phyloP scores from a whole-genome alignment of 176 grass and related monocot species.

The Musa beccarii region DNA sequence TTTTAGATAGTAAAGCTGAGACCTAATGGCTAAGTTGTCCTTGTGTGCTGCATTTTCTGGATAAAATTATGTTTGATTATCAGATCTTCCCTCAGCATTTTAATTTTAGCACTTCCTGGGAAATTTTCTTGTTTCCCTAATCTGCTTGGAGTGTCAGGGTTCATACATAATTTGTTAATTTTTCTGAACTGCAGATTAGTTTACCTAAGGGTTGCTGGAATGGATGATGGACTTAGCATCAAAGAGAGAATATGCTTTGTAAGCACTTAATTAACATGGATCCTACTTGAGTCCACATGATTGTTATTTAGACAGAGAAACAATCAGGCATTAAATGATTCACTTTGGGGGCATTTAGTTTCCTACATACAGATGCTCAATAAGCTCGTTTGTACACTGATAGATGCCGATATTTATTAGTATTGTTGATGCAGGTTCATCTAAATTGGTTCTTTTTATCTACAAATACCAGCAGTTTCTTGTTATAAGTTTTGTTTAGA shows the following conservation, averaged over 20 bases:
- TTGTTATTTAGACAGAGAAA: not conserved
- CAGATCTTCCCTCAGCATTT: not conserved
- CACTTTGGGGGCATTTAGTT: not conserved
- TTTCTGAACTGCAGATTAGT: conserved; percentile 58
- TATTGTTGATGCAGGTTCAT: not conserved
- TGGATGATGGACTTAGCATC: conserved; percentile 40
- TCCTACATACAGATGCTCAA: not conserved
- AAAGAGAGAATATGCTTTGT: conserved; percentile 52
- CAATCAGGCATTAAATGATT: not conserved
- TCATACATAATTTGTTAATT: conserved; percentile 15
- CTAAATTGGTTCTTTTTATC: not conserved
- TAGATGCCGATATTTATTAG: not conserved
- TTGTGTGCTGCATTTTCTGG: not conserved
- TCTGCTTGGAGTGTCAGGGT: not conserved
- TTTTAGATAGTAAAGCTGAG: not conserved
- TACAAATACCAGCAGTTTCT: not conserved
- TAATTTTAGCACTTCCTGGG: not conserved
- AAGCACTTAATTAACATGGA: conserved; percentile 13
- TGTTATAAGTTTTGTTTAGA: not conserved
- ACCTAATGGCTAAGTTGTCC: not conserved
- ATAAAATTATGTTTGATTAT: not conserved
- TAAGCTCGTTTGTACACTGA: not conserved
- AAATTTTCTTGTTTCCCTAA: not conserved
- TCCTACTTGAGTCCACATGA: not conserved
- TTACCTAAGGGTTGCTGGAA: conserved; percentile 70